A percentile compares a stretch with the other conserved stretches of the same genome.
Evolutionary conservation across 2,329 filamentous ascomycete genomes (phyloP).

Genomic region (Nemania serpens): DNA sequence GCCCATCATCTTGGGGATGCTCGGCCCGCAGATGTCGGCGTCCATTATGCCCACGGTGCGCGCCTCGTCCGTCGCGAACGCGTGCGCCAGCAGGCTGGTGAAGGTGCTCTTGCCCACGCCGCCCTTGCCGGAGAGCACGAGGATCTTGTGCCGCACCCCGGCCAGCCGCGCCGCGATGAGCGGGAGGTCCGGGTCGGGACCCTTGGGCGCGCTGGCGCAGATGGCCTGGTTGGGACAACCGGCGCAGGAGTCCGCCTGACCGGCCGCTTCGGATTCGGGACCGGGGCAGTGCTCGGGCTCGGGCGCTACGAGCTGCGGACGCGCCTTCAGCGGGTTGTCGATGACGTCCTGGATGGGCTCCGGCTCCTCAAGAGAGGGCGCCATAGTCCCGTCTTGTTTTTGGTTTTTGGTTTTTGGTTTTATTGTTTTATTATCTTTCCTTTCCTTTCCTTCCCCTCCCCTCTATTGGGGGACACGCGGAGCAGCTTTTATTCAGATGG

Average conservation of each 20-base stretch:
- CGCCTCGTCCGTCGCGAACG: constrained; percentile 80
- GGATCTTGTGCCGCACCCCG: constrained; percentile 85
- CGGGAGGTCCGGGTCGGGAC: constrained; percentile 91
- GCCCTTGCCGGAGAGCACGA: constrained; percentile 92
- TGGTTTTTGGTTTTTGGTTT: too few species aligned
- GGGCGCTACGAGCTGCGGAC: constrained; percentile 86
- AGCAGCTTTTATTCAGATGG: not conserved
- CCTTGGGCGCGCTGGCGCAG: constrained; percentile 92
- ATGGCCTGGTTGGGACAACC: constrained; percentile 96
- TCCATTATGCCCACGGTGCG: constrained; percentile 93
- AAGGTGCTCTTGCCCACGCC: constrained; percentile 97
- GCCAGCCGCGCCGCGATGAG: constrained; percentile 83
- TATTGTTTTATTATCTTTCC: too few species aligned
- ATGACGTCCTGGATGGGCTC: constrained; percentile 71
- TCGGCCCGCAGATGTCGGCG: constrained; percentile 95
- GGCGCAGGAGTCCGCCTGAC: constrained; percentile 80
- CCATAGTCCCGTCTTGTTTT: constrained; percentile 59
- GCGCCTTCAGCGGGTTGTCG: constrained; percentile 74
- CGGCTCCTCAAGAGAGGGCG: constrained; percentile 78
- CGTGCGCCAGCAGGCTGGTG: constrained; percentile 83
- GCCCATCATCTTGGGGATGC: constrained; percentile 98
- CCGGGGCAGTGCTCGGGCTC: constrained; percentile 97
- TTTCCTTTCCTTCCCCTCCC: too few species aligned
- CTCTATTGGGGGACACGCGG: not conserved
- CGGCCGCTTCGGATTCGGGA: constrained; percentile 75